Conservation (phyloP, 2,329 filamentous ascomycete species). For the Stachybotrys chlorohalonatus region DNA sequence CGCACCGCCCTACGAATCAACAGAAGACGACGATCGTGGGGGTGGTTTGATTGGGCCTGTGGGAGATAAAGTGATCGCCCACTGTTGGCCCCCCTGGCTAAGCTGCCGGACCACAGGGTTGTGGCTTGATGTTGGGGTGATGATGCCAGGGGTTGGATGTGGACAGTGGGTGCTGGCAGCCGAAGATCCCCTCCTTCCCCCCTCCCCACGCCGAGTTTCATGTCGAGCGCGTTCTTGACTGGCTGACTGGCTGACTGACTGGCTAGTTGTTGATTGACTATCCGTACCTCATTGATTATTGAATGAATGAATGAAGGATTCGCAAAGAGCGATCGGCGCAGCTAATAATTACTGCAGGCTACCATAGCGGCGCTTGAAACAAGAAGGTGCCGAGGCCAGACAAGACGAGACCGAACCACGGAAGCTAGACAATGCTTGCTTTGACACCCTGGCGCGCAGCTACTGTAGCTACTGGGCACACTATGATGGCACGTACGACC, state of each 20-base stretch:
- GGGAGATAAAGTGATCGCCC: not conserved
- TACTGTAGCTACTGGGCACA: too few relatives aligned
- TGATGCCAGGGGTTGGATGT: too few relatives aligned
- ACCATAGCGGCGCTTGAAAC: not conserved
- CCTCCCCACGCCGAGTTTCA: not conserved
- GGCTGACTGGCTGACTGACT: not conserved
- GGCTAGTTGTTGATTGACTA: not conserved
- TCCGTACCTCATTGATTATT: too few relatives aligned
- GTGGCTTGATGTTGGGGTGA: too few relatives aligned
- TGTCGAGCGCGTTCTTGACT: not conserved
- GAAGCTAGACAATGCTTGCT: not conserved
- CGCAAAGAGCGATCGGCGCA: too few relatives aligned
- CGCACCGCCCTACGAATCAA: not conserved
- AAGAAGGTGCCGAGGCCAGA: not conserved
- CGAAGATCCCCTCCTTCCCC: too few relatives aligned
- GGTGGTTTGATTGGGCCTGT: not conserved
- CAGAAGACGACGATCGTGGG: not conserved
- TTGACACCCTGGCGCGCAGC: not conserved
- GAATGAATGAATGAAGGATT: too few relatives aligned
- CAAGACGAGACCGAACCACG: not conserved
- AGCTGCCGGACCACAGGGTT: too few relatives aligned
- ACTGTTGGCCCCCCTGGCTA: not conserved
- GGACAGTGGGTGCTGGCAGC: too few relatives aligned
- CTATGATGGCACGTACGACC: too few relatives aligned
- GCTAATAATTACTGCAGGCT: too few relatives aligned